Conservation (phyloP, 2,329 filamentous ascomycete species). For the Diaporthe australafricana region DNA sequence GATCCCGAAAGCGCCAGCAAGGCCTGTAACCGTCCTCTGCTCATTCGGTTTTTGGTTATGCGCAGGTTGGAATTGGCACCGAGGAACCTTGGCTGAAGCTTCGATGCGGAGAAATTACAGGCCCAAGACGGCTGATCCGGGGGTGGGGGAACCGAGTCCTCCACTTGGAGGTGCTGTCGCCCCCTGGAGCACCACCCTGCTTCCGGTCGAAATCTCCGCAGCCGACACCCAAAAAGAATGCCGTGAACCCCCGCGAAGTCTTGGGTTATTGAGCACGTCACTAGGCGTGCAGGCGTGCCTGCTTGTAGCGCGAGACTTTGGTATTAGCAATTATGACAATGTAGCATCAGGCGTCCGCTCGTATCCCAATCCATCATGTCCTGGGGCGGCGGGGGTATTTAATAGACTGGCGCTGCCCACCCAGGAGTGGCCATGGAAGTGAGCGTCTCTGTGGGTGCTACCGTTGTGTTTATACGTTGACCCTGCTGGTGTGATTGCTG, state of each 20-base stretch:
- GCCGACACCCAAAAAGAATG: neutral
- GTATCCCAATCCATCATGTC: neutral
- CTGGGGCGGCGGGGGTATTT: neutral
- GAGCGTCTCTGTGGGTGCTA: neutral
- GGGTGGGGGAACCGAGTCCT: slow-evolving; percentile 19
- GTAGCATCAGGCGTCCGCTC: neutral
- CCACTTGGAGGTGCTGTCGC: slow-evolving; percentile 1
- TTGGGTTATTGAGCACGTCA: neutral
- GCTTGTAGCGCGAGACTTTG: neutral
- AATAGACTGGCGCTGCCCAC: neutral
- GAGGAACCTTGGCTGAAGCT: slow-evolving; percentile 11
- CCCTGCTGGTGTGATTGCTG: neutral
- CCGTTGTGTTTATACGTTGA: neutral
- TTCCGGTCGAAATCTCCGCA: slow-evolving; percentile 19
- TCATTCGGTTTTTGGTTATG: neutral
- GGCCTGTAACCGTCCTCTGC: neutral
- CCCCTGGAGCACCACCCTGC: neutral
- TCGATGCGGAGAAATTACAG: slow-evolving; percentile 6
- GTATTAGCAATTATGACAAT: neutral
- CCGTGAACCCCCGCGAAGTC: neutral
- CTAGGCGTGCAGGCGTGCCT: neutral
- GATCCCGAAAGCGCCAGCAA: neutral
- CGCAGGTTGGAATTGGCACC: neutral
- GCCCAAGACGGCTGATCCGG: neutral
- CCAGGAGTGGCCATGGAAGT: neutral